Percentiles rank a stretch among this genome's conserved stretches.
These are phyloP conservation scores for Cytospora schulzeri DNA, from an alignment of 2,329 filamentous ascomycete genomes.

Conservation along the genomic window DNA sequence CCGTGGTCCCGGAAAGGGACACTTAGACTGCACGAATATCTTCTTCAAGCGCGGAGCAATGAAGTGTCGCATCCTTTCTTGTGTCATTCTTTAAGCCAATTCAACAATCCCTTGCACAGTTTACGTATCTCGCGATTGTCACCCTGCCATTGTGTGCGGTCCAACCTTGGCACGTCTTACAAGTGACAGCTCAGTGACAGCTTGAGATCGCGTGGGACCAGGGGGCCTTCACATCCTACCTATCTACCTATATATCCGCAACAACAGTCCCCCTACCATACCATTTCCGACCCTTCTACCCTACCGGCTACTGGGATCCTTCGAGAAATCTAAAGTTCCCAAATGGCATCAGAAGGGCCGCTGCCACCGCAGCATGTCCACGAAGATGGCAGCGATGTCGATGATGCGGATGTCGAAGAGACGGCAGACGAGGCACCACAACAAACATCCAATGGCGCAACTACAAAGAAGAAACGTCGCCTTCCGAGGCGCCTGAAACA, in stretches of 20 bases:
- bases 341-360: slow-evolving; percentile 27
- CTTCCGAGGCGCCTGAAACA: slow-evolving; percentile 57
- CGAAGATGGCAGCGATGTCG: slow-evolving; percentile 68
- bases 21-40: slow-evolving; percentile 16
- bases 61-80: not conserved
- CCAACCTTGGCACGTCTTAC: not conserved
- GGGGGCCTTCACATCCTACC: not conserved
- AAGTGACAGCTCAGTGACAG: not conserved
- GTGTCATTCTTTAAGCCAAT: not conserved
- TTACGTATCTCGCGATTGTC: not conserved
- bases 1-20: slow-evolving; percentile 27
- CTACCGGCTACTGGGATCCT: slow-evolving; percentile 33
- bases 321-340: not conserved
- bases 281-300: not conserved
- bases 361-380: slow-evolving; percentile 38
- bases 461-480: slow-evolving; percentile 65
- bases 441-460: slow-evolving; percentile 46
- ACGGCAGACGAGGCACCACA: slow-evolving; percentile 72
- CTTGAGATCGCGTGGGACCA: not conserved
- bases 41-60: slow-evolving; percentile 3
- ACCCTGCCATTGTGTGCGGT: not conserved
- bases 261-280: not conserved
- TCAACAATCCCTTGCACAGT: not conserved
- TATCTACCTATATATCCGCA: not conserved
- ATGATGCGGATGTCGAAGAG: slow-evolving; percentile 76